These are phyloP conservation scores for Ogataea angusta DNA, from an alignment of 805 yeast genomes.

Conservation along the genomic window DNA sequence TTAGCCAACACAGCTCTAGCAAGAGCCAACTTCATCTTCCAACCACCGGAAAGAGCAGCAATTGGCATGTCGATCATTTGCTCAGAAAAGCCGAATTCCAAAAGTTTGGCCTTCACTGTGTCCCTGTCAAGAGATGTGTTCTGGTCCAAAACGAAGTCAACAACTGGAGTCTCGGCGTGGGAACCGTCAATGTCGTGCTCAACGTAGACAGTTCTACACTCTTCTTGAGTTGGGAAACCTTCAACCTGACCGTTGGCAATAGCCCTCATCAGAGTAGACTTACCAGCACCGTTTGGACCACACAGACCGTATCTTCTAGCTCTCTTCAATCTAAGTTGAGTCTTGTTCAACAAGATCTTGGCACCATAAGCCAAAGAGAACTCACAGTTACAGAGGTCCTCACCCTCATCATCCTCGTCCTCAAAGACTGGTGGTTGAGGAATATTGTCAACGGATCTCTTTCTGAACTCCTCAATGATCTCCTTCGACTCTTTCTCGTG, in stretches of 20 bases:
- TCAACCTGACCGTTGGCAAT: constrained; percentile 98
- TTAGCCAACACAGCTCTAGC: constrained; percentile 99
- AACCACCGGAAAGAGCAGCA: constrained; percentile 98
- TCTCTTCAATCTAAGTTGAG: constrained; percentile 98
- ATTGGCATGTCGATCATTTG: constrained; percentile 94
- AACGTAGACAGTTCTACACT: constrained; percentile 98
- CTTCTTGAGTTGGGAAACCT: constrained; percentile 99
- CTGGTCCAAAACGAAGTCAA: constrained; percentile 78
- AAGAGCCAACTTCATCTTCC: constrained; percentile 99
- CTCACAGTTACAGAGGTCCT: constrained; percentile 99
- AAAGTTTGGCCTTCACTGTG: constrained; percentile 68
- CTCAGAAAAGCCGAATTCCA: constrained; percentile 89
- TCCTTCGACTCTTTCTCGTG: constrained; percentile 91
- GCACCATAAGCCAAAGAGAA: constrained; percentile 99
- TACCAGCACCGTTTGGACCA: constrained; percentile 99
- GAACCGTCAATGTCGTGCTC: constrained; percentile 99
- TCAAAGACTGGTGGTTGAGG: constrained; percentile 90
- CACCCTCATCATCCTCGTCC: constrained; percentile 97
- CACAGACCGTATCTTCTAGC: constrained; percentile 99
- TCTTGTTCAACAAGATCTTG: constrained; percentile 98
- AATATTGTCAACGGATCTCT: constrained; percentile 95
- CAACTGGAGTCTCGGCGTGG: constrained; percentile 92
- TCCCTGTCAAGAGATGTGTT: constrained; percentile 76
- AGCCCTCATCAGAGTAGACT: constrained; percentile 95
- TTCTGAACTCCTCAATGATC: constrained; percentile 90